Base-by-base conservation (phyloP, 106 monocot species). In the Chionographis japonica region DNA sequence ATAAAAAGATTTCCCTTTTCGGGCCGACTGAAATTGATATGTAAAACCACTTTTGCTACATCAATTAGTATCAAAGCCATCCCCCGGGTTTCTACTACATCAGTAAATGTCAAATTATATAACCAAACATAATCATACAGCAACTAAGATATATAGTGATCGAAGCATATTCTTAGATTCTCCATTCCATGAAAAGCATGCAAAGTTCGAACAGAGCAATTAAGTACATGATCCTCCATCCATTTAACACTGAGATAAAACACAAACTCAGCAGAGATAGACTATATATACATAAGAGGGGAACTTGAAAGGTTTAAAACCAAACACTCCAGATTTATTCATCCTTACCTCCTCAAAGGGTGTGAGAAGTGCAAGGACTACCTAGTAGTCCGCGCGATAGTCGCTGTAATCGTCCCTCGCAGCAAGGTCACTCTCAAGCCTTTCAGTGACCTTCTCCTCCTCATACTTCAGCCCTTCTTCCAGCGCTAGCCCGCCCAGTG, bases 391-490 rank as follows among this genome's bases (percentile, higher is more conserved):
- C 4, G 69, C 74, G 39, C 68, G 79, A 56, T 85, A 82, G 41
- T 80, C 79, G 8, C 75, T 67, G 73, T 89, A 85, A 37, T 74
- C 72, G 50, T 89, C 89, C 71, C 89, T 82, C 2, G 54, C 37
- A 41, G 70, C 40, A 0, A 68, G 27, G 52, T 69, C 73, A 13
- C 68, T 74, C 71, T 85, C 82, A 8, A 74, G 77, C 73, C 78
- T 75, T 37, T 80, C 90, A 8, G 77, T 60, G 68, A 79, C 40
- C 84, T 85, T 92, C 49, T 84, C 84, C 74, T 92, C 91, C 67
- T 84, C 84, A 49, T 86, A 75, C 72, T 89, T 88, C 42, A 73
- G 9, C n/a, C 84, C 89, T 80, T 92, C 86, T 43, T 78, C 89
- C 59, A 97, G 76, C 8, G 80, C 60, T 71, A 97, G 60, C 17